Evolutionary conservation across 257 asterid genomes (phyloP), one percentile per base, ranked within the genome.

Genomic region (Solanum appendiculatum): DNA sequence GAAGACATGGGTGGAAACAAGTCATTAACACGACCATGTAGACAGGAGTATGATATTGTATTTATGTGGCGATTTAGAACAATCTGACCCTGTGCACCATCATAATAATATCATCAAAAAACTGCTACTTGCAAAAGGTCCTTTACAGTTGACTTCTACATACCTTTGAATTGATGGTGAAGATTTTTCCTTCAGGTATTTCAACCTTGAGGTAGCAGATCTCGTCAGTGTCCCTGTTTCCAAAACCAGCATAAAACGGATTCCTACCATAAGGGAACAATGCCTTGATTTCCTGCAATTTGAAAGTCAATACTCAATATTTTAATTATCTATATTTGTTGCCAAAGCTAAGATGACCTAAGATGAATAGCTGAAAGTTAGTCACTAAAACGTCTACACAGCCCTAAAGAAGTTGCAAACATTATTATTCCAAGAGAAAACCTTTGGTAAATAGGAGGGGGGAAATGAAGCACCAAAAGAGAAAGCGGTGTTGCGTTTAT

Each of bases 201-300:
- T 98, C 99, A 81, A 95, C 99, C 91, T 93, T 97, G 36, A 97
- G 95, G 89, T 97, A 97, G 95, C 99, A 95, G 69, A 97, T 78
- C 91, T 97, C 98, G 84, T 97, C 99, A 5, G 99, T 97, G 89
- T 97, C 97, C 89, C 99, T 90, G 92, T 97, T 97, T 84, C 99
- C 99, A 87, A 97, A 97, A 82, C 99, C 99, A 88, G 99, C 99
- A 91, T 97, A 97, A 88, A 97, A 97, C 31, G 99, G 99, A 90
- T 92, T 95, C 54, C 91, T 92, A 89, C 91, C 96, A 23, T 90
- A 90, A 87, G 99, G 99, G 91, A 97, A 95, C 91, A 97, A 88
- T 33, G 98, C 98, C 93, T 92, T 95, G 89, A 97, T 95, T 83
- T 89, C 98, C 93, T 91, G 89, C 29, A 33, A 83, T 3, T 25